A percentile compares a stretch with the other conserved stretches of the same genome.
Conservation (phyloP, 768 basidiomycete genomes). For the Phylloporus scabripes region DNA sequence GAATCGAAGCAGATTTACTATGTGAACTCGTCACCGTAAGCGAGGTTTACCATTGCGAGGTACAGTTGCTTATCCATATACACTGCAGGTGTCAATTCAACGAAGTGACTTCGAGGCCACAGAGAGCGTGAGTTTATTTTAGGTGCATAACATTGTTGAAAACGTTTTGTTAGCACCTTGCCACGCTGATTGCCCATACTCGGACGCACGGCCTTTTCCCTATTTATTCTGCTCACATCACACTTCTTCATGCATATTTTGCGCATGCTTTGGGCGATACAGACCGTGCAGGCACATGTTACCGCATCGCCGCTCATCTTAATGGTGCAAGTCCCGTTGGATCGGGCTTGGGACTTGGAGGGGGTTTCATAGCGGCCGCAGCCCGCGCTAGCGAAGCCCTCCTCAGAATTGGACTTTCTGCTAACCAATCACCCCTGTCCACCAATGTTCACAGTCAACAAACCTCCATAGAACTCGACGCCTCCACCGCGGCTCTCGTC, state of each 20-base stretch:
- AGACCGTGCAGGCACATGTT: slow-evolving; percentile 54
- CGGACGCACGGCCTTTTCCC: slow-evolving; percentile 54
- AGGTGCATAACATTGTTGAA: neutral
- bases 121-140: slow-evolving; percentile 40
- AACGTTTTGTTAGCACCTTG: slow-evolving; percentile 30
- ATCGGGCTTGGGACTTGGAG: slow-evolving; percentile 8
- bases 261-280: slow-evolving; percentile 58
- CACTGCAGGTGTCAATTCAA: slow-evolving; percentile 52
- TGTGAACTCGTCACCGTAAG: slow-evolving; percentile 65
- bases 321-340: slow-evolving; percentile 31
- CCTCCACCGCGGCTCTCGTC: slow-evolving; percentile 13
- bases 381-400: slow-evolving; percentile 50
- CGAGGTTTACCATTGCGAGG: neutral
- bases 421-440: neutral
- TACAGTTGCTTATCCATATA: neutral
- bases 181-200: slow-evolving; percentile 53
- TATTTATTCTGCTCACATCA: slow-evolving; percentile 54
- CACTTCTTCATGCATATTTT: slow-evolving; percentile 67
- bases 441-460: slow-evolving; percentile 2
- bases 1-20: slow-evolving; percentile 64
- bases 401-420: slow-evolving; percentile 42
- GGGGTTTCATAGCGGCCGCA: slow-evolving; percentile 41
- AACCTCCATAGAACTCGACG: slow-evolving; percentile 12
- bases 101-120: slow-evolving; percentile 65
- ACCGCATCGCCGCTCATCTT: slow-evolving; percentile 54